Percentiles rank a stretch among this genome's conserved stretches.
Evolutionary conservation across 129 eudicot species (phyloP).

Genomic region (carrot (Daucus carota)): DNA sequence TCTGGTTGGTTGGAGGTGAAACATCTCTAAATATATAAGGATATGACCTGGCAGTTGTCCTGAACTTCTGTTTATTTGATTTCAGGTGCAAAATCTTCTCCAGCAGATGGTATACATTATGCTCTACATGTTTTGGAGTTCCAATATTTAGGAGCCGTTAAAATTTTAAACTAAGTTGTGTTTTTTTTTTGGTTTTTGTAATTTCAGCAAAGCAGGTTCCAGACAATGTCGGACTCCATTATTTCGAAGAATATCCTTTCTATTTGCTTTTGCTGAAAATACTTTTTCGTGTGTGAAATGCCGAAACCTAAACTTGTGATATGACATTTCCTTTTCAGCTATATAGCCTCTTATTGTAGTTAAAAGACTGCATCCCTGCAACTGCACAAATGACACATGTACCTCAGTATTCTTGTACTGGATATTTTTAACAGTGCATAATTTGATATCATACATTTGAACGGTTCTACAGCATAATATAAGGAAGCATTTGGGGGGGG

Average conservation of each 20-base stretch:
- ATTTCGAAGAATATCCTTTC: conserved; percentile 84
- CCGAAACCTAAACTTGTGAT: background rate
- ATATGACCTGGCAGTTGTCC: background rate
- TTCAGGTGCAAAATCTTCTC: conserved; percentile 83
- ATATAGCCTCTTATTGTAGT: background rate
- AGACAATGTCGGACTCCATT: conserved; percentile 86
- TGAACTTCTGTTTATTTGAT: conserved; percentile 13
- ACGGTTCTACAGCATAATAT: background rate
- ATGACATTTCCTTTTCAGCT: background rate
- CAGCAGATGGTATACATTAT: conserved; percentile 65
- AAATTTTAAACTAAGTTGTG: background rate
- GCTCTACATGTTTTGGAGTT: background rate
- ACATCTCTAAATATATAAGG: background rate
- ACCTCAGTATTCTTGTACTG: background rate
- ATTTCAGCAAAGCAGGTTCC: conserved; percentile 85
- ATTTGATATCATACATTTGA: background rate
- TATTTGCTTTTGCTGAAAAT: background rate
- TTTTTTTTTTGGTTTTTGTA: background rate
- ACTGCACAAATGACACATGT: background rate
- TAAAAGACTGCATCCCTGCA: background rate
- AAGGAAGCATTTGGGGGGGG: background rate
- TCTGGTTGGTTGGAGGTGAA: background rate
- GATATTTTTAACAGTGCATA: background rate
- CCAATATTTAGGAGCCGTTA: background rate
- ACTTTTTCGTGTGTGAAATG: background rate